These are phyloP conservation scores for Verticillium zaregamsianum DNA, from an alignment of 2,329 filamentous ascomycete genomes.

Conservation along the genomic window DNA sequence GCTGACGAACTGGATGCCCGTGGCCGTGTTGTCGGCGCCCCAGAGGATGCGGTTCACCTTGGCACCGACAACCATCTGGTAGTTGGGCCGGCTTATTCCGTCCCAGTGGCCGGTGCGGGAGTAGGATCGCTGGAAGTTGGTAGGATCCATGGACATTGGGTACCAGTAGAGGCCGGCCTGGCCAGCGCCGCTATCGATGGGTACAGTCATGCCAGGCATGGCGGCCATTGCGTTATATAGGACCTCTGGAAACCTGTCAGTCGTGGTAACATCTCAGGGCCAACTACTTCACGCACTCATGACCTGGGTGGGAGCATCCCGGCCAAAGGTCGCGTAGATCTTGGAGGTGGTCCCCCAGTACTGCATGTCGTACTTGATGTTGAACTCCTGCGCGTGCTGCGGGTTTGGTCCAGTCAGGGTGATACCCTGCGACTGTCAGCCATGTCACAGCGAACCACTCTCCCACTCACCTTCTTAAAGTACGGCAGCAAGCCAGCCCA, in stretches of 20 bases:
- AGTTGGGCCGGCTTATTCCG: constrained; percentile 17
- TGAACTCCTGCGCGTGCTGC: constrained; percentile 11
- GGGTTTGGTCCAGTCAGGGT: constrained; percentile 14
- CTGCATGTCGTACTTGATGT: constrained; percentile 15
- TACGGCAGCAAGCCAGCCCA: constrained; percentile 34
- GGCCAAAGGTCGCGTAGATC: constrained; percentile 13
- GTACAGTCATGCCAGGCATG: constrained; percentile 19
- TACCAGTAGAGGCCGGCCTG: constrained; percentile 22
- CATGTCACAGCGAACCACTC: neutral
- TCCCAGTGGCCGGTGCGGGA: constrained; percentile 21
- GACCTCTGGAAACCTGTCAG: neutral
- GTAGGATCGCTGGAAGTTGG: constrained; percentile 16
- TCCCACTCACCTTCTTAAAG: constrained; percentile 33
- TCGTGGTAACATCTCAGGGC: too few species aligned
- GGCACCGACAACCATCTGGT: constrained; percentile 18
- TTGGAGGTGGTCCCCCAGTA: constrained; percentile 13
- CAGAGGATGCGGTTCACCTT: constrained; percentile 18
- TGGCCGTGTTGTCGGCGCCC: constrained; percentile 17
- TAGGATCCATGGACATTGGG: constrained; percentile 17
- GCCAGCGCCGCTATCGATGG: constrained; percentile 18
- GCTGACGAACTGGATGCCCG: constrained; percentile 22
- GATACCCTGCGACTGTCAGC: constrained; percentile 3
- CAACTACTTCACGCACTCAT: constrained; percentile 7
- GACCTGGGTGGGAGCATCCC: constrained; percentile 8
- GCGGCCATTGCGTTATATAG: constrained; percentile 20